Base-by-base conservation (phyloP, 192 early-diverging fungal species). In the Coemansia sp. region DNA sequence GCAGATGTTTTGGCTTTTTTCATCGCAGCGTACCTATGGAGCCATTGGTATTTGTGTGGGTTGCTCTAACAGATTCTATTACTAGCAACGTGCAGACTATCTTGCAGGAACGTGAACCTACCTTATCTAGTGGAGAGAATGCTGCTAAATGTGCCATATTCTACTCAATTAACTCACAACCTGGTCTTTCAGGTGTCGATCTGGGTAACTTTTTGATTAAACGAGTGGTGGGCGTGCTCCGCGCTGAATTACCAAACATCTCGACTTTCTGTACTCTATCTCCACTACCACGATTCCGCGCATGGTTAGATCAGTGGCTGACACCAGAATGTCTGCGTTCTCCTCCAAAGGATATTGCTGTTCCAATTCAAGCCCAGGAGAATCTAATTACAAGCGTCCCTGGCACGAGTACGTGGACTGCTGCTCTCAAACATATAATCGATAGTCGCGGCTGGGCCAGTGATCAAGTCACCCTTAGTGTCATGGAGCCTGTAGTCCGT, bases 161-260 rank as follows among this genome's bases (percentile, higher is more conserved):
- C 68, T 98, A 98, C 76, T 95, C 95, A 2, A 96, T 98, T 62
- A 92, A 91, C 14, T 91, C 91, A 21, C 93, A 96, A 65, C 85
- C 85, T 32, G 90, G 93, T 1, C 82, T 98, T 9, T 83, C 90
- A 12, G 93, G 96, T 21, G 92, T 98, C 30, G 91, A 98, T 48
- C 64, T 98, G 23, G 96, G 94, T 7, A 93, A 93, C 73, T 92
- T 93, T 71, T 69, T 94, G 62, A 92, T 96, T 67, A 95, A 95
- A 63, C 86, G 89, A 14, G 93, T 94, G 2, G 92, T 98, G 5
- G 81, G 83, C n/a, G 88, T 93, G 28, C 78, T 96, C 14, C 87
- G 89, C 61, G 59, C 65, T 7, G 79, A 88, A 32, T 73, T 88
- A 62, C 90, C 93, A 21, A 83, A 84, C 51, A 82, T 96, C 19